Evolutionary conservation across 352 stramenopile genomes (phyloP), one percentile per base, ranked within the genome.

Genomic region (Salisapilia sapeloensis): DNA sequence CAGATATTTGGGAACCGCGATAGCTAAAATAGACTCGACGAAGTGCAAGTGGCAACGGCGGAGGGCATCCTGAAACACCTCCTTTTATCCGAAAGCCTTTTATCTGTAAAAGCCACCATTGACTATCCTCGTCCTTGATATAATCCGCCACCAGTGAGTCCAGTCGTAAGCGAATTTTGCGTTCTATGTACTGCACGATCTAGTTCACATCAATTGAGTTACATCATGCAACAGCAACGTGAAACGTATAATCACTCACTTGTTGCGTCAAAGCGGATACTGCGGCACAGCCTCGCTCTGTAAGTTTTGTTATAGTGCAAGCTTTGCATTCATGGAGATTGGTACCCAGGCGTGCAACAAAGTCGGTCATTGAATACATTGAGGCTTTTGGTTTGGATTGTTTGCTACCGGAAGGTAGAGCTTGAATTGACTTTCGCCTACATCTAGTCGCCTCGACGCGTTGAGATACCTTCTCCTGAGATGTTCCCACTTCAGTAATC

Each of bases 291-390:
- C 56, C 72, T 3, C 66, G 58, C 32, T 89, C 72, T 24, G 63
- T 80, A 6, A 89, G 51, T 30, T 85, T 85, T 33, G 83, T 63
- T 28, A 89, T 85, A 9, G 69, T 82, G 24, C 72, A 85, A 0
- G 46, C 39, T 14, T 77, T 72, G 36, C 85, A 61, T 4, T 53
- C 35, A 40, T 74, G 62, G 6, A 82, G 36, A 11, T 46, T 85
- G 0, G 69, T 85, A 19, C 69, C 81, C 11, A 80, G 31, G 1
- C 62, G 60, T 29, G 48, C 10, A 10, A 28, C n/a, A n/a, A n/a
- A n/a, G n/a, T n/a, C n/a, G n/a, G n/a, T n/a, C n/a, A n/a, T n/a
- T n/a, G n/a, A n/a, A n/a, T n/a, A n/a, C n/a, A n/a, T n/a, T n/a
- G n/a, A n/a, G n/a, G n/a, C n/a, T n/a, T n/a, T n/a, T n/a, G n/a